Base-by-base conservation (phyloP, 768 basidiomycete species). In the Tephrocybe sp. region DNA sequence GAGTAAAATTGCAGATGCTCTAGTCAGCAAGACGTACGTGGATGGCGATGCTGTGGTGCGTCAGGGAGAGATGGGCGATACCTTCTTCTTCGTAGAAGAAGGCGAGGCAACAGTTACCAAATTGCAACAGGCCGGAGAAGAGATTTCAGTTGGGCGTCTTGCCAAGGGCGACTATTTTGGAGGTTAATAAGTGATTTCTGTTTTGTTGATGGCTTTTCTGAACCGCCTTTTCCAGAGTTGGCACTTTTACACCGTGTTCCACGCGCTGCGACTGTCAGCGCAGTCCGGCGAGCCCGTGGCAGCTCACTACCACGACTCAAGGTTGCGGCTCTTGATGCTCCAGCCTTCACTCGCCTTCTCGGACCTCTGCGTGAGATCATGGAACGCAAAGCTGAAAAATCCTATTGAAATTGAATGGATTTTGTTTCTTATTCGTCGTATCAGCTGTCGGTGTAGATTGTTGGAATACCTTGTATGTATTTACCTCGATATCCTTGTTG, bases 151-250 rank as follows among this genome's bases (percentile, higher is more conserved):
- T 10, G 88, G 87, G 5, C 80, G 73, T 48, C 78, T 92, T 47
- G 80, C 75, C 62, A 92, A 94, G 63, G 96, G 96, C 6, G 95
- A 99, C 66, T 99, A 98, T 75, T 99, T 99, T 72, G 96, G 96
- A 71, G 96, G 95, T 94, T 58, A 66, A 84, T 58, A 2, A 19
- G 38, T 38, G 16, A 45, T 49, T 54, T 48, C 2, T 20, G 35
- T 14, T 45, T 46, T 50, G 20, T 54, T 33, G 20, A 34, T 10
- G 40, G 17, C 4, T 19, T 22, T 20, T 20, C 5, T 16, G 51
- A 26, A 47, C 59, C 23, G 26, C 6, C 10, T 49, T 53, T 33
- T 45, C 34, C 69, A 98, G 96, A 99, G 68, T 75, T 99, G 10
- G 93, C 96, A 6, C 74, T 99, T 19, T 78, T 99, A 49, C 87